phyloP scores from a whole-genome alignment of 2,329 filamentous ascomycete species.

The Xylariaceae sp. region DNA sequence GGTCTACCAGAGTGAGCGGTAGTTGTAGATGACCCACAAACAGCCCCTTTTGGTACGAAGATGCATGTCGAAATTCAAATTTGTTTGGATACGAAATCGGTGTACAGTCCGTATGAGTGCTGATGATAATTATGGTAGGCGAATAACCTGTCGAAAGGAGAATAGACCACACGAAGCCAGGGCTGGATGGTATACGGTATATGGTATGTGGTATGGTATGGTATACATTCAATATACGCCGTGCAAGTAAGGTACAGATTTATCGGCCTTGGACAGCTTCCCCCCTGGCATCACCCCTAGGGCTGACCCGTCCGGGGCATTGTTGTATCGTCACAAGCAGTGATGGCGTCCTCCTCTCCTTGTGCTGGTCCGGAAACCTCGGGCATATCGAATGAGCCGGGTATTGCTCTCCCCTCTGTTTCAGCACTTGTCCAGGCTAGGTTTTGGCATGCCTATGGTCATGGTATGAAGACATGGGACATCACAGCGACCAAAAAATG shows the following conservation, averaged over 20 bases:
- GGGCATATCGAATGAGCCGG: not conserved
- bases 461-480: not conserved
- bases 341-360: not conserved
- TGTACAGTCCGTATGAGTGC: not conserved
- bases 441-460: not conserved
- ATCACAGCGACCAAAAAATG: not conserved
- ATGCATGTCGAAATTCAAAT: not conserved
- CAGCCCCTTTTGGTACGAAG: not conserved
- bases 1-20: not conserved
- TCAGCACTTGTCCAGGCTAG: not conserved
- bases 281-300: constrained; percentile 14
- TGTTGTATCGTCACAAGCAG: constrained; percentile 26
- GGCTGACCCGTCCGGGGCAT: constrained; percentile 24
- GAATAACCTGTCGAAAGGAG: not conserved
- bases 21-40: not conserved
- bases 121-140: not conserved
- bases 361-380: not conserved
- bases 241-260: constrained; percentile 10
- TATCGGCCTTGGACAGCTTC: constrained; percentile 5
- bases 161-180: not conserved
- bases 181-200: not conserved
- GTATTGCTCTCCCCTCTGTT: not conserved
- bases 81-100: not conserved
- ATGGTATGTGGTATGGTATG: not conserved
- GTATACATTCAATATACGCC: constrained; percentile 7